Base-by-base conservation (phyloP, 2,329 filamentous ascomycete genomes). In the Phoma sp. region DNA sequence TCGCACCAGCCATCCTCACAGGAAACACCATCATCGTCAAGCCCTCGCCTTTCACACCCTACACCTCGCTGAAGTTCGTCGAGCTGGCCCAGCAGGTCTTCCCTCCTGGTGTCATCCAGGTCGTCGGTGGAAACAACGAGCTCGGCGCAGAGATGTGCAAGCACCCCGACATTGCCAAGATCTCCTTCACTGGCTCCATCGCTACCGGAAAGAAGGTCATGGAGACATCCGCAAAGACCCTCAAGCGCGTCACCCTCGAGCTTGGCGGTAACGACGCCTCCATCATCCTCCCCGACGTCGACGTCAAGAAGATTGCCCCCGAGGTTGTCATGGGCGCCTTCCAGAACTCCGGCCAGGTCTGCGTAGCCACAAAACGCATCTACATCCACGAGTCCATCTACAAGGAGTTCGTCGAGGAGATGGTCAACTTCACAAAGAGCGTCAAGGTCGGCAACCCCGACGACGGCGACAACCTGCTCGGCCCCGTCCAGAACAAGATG, bases 401-500 rank as follows among this genome's bases (percentile, higher is more conserved):
- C 66, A 69, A 73, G 43, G 64, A 69, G 47, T 73, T 75, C 56
- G 60, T 74, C 9, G 29, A 62, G 29, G 79, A 70, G 55, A 70
- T 82, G 47, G 74, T 79, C 23, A 73, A 76, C 43, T 77, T 80
- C 38, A 79, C 81, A 42, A 78, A 80, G 55, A 52, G 57, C 7
- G 55, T 79, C 38, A 75, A 76, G 51, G 60, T 77, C 38, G 80
- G 63, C 52, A 70, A 36, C 68, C 53, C 72, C 64, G 59, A 71
- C 25, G 70, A 81, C 49, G 77, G 72, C 44, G 75, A 75, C 37
- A 77, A 80, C 38, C 68, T 83, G 35, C 79, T 85, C 51, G 83
- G 85, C 0, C 87, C 87, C 0, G 72, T 89, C 2, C 85, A 86
- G 56, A 89, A 89, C 71, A 73, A 79, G 60, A 82, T 85, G 80